Conservation (phyloP, 805 yeast genomes). For the Saccharomycopsis schoenii region DNA sequence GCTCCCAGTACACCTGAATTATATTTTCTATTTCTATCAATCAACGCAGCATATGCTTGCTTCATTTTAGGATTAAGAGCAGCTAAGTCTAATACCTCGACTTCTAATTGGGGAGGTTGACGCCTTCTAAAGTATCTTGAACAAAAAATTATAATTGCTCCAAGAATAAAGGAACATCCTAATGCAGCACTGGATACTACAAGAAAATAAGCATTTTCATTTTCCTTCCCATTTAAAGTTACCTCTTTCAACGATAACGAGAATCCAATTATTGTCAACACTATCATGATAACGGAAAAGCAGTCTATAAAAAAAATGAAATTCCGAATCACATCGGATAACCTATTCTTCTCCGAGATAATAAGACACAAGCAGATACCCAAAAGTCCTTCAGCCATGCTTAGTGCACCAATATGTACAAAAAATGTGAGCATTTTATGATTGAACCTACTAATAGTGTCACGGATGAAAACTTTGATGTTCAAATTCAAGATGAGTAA, state of each 20-base stretch:
- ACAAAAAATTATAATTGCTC: not conserved
- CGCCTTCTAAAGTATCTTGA: not conserved
- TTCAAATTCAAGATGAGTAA: not conserved
- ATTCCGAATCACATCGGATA: not conserved
- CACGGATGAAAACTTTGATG: not conserved
- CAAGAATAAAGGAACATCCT: not conserved
- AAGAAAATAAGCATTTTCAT: not conserved
- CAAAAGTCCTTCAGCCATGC: not conserved
- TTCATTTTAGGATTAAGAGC: not conserved
- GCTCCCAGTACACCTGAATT: not conserved
- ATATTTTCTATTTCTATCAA: not conserved
- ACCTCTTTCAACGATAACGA: not conserved
- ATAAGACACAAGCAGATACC: not conserved
- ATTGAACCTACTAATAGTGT: not conserved
- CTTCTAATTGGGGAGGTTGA: not conserved
- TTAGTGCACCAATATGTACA: not conserved
- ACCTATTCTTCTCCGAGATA: not conserved
- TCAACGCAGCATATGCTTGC: not conserved
- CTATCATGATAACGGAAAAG: not conserved
- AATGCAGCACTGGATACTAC: not conserved
- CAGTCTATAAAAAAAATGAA: not conserved
- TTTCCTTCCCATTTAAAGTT: not conserved
- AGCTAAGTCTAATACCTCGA: not conserved
- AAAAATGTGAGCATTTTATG: not conserved
- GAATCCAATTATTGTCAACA: not conserved